Evolutionary conservation across 2,329 filamentous ascomycete species (phyloP), one percentile per base, ranked within the genome.

Genomic region (Hypoxylon sp.): DNA sequence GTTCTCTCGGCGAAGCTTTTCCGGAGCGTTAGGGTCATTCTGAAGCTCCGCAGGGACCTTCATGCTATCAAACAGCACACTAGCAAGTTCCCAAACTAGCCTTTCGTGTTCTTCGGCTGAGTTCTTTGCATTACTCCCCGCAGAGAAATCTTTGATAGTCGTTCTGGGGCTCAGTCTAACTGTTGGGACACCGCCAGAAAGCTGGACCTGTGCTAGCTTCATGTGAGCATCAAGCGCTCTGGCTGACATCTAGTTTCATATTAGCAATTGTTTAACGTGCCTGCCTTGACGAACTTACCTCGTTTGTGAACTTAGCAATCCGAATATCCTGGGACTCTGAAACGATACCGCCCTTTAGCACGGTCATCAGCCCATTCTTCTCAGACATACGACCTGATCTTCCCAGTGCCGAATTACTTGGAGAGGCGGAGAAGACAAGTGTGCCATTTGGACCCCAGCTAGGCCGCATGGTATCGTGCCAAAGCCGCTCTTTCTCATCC

Each of bases 61-160:
- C 9, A 88, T 67, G n/a, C 89, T 83, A 69, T 97, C 93, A 74
- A 97, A 99, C 2, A 99, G 84, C 36, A 97, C 89, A 61, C 92
- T 91, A 0, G 93, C 90, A 33, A 99, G 83, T 65, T 93, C 87
- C 96, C 96, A 99, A 0, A 96, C 88, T 12, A 88, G 83, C 73
- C 89, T 87, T 78, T 96, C 93, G 61, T 93, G 87, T 18, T 81
- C 78, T 56, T 78, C 82, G 20, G 82, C 82, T 14, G 81, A 79
- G 68, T 74, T 77, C 55, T 72, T 76, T 24, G 67, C 64, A 12
- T 79, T 79, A 56, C 75, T 75, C 2, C 73, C 65, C 4, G 67
- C 40, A 63, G 81, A 81, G 59, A 89, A 80, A 8, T 83, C 78
- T 14, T 80, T 80, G 61, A 89, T 83, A 1, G 80, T 79, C 60